Evolutionary conservation across 768 basidiomycete species (phyloP), one percentile per base, ranked within the genome.

Genomic region (Mycena rosella): DNA sequence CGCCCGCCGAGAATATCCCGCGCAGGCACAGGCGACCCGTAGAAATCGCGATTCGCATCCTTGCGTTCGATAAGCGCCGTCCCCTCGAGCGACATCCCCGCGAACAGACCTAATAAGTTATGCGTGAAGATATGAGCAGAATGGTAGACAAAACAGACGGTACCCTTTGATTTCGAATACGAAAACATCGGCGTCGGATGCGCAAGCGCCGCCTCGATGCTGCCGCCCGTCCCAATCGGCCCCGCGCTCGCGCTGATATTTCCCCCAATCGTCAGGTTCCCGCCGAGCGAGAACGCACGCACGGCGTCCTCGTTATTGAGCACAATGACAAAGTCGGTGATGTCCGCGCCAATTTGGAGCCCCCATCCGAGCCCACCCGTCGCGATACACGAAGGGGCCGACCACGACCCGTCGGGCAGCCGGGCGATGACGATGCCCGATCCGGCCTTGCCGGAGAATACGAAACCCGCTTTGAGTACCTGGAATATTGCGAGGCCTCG

Each of bases 111-210:
- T 94, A 72, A n/a, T 44, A 54, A 22, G n/a, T n/a, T n/a, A n/a
- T 36, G n/a, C 7, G 48, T 42, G 27, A 58, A 53, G 9, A 36
- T 55, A 40, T 47, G 52, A 40, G 47, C 17, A 9, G 22, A 14
- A 4, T 18, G 1, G 2, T 22, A 5, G 1, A 10, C 26, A 26
- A 40, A 29, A 26, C 26, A 42, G 13, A 7, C 0, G 22, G 75
- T 72, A 95, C 95, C 96, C 82, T 96, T 96, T 15, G 95, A 96
- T 79, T 96, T 94, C 13, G 95, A 96, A 78, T 98, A 97, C 68
- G 94, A 95, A 80, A 98, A 99, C 94, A 98, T 96, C 6, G 96
- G 96, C 22, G 96, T 91, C 0, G 97, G 97, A 79, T 96, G 95
- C 6, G 96, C 95, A 45, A 97, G 83, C 3, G 89, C 90, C 1